Conservation (phyloP, 352 stramenopile species). For the Phytophthora litchii region DNA sequence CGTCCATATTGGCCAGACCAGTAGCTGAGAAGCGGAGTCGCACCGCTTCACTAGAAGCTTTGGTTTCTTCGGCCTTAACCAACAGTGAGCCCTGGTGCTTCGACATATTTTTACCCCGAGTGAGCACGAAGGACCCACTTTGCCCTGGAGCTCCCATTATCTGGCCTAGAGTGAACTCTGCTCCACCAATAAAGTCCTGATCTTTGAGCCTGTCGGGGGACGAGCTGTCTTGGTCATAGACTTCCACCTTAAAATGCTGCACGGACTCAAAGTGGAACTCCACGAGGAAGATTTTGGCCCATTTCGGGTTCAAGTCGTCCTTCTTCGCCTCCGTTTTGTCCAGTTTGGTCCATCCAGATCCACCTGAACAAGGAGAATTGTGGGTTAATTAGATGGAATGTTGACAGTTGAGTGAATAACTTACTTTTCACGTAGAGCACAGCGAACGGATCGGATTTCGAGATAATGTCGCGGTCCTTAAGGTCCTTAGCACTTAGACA, state of each 20-base stretch:
- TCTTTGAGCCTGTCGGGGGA: constrained; percentile 60
- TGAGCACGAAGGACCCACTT: constrained; percentile 63
- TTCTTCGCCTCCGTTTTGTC: constrained; percentile 82
- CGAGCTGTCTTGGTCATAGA: constrained; percentile 87
- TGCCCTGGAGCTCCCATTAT: constrained; percentile 78
- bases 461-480: constrained; percentile 86
- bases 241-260: constrained; percentile 84
- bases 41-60: constrained; percentile 53
- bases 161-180: constrained; percentile 79
- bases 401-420: background rate
- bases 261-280: constrained; percentile 88
- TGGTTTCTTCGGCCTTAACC: constrained; percentile 64
- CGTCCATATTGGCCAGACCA: constrained; percentile 66
- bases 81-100: constrained; percentile 59
- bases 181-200: constrained; percentile 77
- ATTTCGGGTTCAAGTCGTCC: constrained; percentile 78
- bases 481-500: constrained; percentile 82
- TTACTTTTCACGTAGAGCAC: constrained; percentile 58
- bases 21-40: constrained; percentile 54
- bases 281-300: constrained; percentile 79
- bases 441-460: constrained; percentile 89
- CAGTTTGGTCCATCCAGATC: constrained; percentile 67
- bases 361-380: constrained; percentile 32
- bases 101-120: constrained; percentile 41
- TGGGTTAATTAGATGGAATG: constrained; percentile 1